These are phyloP conservation scores for Cinchona pubescens DNA, from an alignment of 257 asterid species.

Conservation along the genomic window DNA sequence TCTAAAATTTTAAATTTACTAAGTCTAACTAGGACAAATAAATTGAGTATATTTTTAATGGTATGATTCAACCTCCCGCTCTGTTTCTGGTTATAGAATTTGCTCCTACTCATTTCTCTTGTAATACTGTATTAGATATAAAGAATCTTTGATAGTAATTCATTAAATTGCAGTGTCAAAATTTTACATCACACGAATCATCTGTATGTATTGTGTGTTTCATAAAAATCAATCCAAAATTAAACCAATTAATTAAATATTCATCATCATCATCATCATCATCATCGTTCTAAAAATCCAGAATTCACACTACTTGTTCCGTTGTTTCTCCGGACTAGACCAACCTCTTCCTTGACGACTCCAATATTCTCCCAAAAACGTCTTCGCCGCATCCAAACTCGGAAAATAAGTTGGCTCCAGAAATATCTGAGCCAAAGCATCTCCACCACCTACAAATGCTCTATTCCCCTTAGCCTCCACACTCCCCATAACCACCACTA, in stretches of 20 bases:
- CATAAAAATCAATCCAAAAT: neutral
- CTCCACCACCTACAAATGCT: conserved; percentile 30
- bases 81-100: too few species aligned
- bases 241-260: conserved; percentile 9
- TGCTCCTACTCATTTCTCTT: too few species aligned
- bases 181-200: conserved; percentile 14
- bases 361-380: conserved; percentile 80
- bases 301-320: too few species aligned
- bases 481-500: conserved; percentile 78
- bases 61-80: too few species aligned
- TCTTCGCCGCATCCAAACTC: conserved; percentile 90
- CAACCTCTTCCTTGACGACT: conserved; percentile 38
- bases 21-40: too few species aligned
- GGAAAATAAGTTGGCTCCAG: conserved; percentile 90
- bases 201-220: too few species aligned
- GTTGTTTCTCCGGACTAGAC: conserved; percentile 10
- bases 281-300: too few species aligned
- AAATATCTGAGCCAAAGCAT: conserved; percentile 59
- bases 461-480: conserved; percentile 58
- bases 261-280: neutral
- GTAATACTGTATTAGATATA: too few species aligned
- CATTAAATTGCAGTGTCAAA: conserved; percentile 5
- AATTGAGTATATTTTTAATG: too few species aligned
- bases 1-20: too few species aligned
- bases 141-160: neutral